Conservation (phyloP, 805 yeast genomes). For the Barnettozyma botsteinii region DNA sequence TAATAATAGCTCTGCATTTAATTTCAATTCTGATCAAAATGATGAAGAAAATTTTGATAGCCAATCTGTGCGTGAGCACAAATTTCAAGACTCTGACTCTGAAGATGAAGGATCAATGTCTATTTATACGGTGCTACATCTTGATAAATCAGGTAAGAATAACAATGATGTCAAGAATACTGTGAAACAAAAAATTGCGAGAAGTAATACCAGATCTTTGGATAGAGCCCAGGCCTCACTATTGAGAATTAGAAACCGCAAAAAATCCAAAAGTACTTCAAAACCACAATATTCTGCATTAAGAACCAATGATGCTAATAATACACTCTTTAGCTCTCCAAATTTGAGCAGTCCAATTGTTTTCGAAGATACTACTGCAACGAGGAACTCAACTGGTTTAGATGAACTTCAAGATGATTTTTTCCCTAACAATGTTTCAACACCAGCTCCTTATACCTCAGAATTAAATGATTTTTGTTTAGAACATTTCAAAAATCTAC, state of each 20-base stretch:
- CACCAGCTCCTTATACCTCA: slow-evolving; percentile 9
- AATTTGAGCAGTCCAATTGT: slow-evolving; percentile 24
- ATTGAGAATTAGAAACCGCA: slow-evolving; percentile 51
- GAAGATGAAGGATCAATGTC: slow-evolving; percentile 72
- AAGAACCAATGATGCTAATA: slow-evolving; percentile 9
- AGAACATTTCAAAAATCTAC: slow-evolving; percentile 42
- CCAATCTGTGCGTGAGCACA: slow-evolving; percentile 4
- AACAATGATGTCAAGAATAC: slow-evolving; percentile 25
- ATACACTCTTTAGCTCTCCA: slow-evolving; percentile 25
- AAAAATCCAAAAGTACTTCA: slow-evolving; percentile 36
- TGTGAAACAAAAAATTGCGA: slow-evolving; percentile 26
- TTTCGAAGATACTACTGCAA: slow-evolving; percentile 1
- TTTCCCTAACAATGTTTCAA: background rate
- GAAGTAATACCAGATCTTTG: slow-evolving; percentile 40
- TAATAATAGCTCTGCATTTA: slow-evolving; percentile 14
- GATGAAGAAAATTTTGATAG: slow-evolving; percentile 7
- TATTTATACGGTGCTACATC: slow-evolving; percentile 49
- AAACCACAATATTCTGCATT: slow-evolving; percentile 11
- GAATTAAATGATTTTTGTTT: slow-evolving; percentile 33
- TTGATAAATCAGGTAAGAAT: slow-evolving; percentile 26
- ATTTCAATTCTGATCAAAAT: slow-evolving; percentile 17
- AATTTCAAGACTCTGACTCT: slow-evolving; percentile 16
- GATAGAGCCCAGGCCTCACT: slow-evolving; percentile 65
- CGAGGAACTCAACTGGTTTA: background rate
- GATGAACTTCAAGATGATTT: background rate